Conservation (phyloP, 164 flowering plant genomes). For the Sedum album region DNA sequence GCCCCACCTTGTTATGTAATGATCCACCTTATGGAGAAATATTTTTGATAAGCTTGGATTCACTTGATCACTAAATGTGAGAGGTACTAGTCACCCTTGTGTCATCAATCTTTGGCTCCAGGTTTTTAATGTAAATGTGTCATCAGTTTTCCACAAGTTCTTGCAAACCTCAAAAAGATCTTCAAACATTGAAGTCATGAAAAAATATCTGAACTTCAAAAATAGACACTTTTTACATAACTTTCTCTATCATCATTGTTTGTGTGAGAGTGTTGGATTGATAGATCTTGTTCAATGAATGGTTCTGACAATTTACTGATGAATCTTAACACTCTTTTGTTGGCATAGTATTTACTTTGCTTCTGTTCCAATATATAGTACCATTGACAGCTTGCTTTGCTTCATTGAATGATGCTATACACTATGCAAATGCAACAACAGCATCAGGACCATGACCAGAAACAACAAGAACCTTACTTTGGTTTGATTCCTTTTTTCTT, state of each 20-base stretch:
- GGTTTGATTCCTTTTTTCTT: neutral
- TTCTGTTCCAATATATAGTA: neutral
- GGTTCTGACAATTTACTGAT: neutral
- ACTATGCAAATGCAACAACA: neutral
- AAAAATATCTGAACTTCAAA: neutral
- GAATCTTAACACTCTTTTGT: neutral
- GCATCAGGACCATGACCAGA: neutral
- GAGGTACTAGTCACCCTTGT: too few relatives aligned
- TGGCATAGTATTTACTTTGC: neutral
- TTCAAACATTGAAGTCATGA: neutral
- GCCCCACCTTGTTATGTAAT: neutral
- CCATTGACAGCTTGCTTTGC: conserved; percentile 1
- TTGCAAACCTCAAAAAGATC: neutral
- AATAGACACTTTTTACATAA: neutral
- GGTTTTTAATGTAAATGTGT: too few relatives aligned
- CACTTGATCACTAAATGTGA: too few relatives aligned
- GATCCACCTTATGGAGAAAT: too few relatives aligned
- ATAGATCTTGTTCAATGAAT: conserved; percentile 8
- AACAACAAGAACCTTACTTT: neutral
- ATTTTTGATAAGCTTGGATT: too few relatives aligned
- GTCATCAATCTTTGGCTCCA: too few relatives aligned
- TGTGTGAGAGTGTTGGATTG: neutral
- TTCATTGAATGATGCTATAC: neutral
- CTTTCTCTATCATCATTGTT: neutral
- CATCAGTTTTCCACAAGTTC: too few relatives aligned